Percentiles rank a stretch among this genome's conserved stretches.
Conservation (phyloP, 139 green algal species). For the Micromonas commoda region DNA sequence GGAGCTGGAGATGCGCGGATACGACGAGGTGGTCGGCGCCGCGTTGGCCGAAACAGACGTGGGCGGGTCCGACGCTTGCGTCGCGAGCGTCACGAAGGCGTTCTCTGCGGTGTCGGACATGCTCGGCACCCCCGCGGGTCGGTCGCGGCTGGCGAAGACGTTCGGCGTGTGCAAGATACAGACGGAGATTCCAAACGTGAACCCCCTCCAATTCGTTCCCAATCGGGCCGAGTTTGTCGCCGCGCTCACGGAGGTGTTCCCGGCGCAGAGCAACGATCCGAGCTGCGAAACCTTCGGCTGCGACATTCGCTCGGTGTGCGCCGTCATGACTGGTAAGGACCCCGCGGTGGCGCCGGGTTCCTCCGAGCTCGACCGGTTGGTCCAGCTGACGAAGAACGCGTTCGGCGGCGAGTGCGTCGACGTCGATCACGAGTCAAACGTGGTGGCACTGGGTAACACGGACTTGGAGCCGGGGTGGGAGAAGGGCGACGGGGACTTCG, state of each 20-base stretch:
- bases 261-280: slow-evolving; percentile 32
- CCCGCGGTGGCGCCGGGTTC: too few species aligned
- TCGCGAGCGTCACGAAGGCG: slow-evolving; percentile 1
- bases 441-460: not conserved
- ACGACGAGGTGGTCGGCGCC: slow-evolving; percentile 30
- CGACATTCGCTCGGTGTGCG: slow-evolving; percentile 29
- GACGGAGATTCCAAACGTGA: too few species aligned
- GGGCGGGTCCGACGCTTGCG: slow-evolving; percentile 24
- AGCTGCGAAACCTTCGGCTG: slow-evolving; percentile 16
- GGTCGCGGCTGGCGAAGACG: not conserved
- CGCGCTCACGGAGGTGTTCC: slow-evolving; percentile 9
- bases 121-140: not conserved
- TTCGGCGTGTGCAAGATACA: slow-evolving; percentile 29
- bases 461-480: not conserved
- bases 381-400: too few species aligned
- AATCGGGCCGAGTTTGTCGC: slow-evolving; percentile 3
- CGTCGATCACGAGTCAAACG: not conserved
- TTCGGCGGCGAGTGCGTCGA: not conserved
- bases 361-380: too few species aligned
- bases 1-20: slow-evolving; percentile 25
- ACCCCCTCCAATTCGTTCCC: not conserved
- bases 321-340: too few species aligned
- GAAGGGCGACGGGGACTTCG: not conserved
- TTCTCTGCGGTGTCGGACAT: not conserved
- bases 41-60: slow-evolving; percentile 14